Evolutionary conservation across 495 filamentous ascomycete species (phyloP), one percentile per base, ranked within the genome.

Genomic region (Penicillium silybi): DNA sequence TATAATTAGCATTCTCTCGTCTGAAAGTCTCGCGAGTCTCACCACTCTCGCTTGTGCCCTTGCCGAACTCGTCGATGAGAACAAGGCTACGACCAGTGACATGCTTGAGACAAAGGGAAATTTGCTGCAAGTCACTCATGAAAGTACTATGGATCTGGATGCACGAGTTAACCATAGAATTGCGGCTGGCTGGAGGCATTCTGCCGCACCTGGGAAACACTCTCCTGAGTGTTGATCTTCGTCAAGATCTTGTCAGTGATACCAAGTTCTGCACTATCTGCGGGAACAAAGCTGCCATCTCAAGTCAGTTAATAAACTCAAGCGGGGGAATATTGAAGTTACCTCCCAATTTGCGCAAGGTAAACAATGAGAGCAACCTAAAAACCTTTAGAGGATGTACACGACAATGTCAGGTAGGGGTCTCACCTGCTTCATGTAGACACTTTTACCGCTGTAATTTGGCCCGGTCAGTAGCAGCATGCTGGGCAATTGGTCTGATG

Each of bases 391-490:
- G 19, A 39, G 26, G 15, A 49, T 37, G 18, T 41, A 13, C 34
- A 18, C 32, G 16, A 1, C 25, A 19, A 9, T 13, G 4, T 18
- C 1, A 7, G 37, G 18, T 10, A 5, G 8, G 7, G 1, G 1
- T 6, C 52, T 58, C 43, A 76, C 83, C 63, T 96, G 93, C 66
- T 95, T 97, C 70, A 98, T 84, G 68, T 96, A 96, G 25, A 97
- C 82, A 61, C 90, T 96, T 64, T 97, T 97, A 7, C 93, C 95
- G 0, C 93, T 97, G 70, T 90, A 95, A 58, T 98, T 97, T 32
- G 93, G 92, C 1, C 93, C 93, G 0, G 93, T 97, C 59, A 97
- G 63, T 6, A 97, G 68, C 2, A 97, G 62, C 78, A 92, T 89
- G 52, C 84, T 91, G 5, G 89, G 86, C 34, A 61, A 57, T 47